These are phyloP conservation scores for Filosporella fistucella DNA, from an alignment of 495 filamentous ascomycete genomes.

Conservation along the genomic window DNA sequence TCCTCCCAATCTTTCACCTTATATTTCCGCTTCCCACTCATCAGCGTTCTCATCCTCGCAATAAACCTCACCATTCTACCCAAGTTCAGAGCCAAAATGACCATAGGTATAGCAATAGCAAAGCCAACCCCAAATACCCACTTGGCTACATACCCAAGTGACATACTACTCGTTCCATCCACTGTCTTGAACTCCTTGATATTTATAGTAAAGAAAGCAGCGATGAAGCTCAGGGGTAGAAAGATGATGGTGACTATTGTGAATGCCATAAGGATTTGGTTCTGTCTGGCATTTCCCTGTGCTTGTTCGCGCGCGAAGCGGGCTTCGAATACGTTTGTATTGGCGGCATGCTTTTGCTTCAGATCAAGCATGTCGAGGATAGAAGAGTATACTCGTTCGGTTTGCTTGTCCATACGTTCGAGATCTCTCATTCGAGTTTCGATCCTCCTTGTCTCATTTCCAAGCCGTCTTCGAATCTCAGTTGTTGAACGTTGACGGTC, in stretches of 20 bases:
- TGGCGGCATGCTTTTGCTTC: constrained; percentile 57
- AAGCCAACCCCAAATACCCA: constrained; percentile 64
- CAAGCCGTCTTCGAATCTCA: constrained; percentile 53
- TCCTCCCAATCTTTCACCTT: too few species aligned
- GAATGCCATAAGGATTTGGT: constrained; percentile 70
- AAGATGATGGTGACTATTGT: constrained; percentile 39
- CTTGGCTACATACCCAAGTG: constrained; percentile 52
- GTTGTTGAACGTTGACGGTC: constrained; percentile 43
- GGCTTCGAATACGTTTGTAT: constrained; percentile 57
- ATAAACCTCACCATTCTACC: constrained; percentile 45
- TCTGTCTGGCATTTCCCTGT: constrained; percentile 55
- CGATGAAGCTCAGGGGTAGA: constrained; percentile 60
- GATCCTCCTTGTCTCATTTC: constrained; percentile 55
- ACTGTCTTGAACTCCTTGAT: constrained; percentile 41
- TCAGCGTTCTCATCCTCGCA: too few species aligned
- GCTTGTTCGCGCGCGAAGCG: constrained; percentile 63
- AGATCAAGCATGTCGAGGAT: constrained; percentile 59
- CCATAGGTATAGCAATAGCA: constrained; percentile 56
- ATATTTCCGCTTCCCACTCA: too few species aligned
- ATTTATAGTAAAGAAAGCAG: constrained; percentile 62
- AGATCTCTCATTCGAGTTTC: constrained; percentile 60
- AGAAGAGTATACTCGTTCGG: constrained; percentile 54
- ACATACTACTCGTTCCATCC: constrained; percentile 35
- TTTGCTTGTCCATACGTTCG: constrained; percentile 63
- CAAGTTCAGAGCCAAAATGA: constrained; percentile 51